These are phyloP conservation scores for Eutrema salsugineum DNA, from an alignment of 441 rosid species.

Conservation along the genomic window DNA sequence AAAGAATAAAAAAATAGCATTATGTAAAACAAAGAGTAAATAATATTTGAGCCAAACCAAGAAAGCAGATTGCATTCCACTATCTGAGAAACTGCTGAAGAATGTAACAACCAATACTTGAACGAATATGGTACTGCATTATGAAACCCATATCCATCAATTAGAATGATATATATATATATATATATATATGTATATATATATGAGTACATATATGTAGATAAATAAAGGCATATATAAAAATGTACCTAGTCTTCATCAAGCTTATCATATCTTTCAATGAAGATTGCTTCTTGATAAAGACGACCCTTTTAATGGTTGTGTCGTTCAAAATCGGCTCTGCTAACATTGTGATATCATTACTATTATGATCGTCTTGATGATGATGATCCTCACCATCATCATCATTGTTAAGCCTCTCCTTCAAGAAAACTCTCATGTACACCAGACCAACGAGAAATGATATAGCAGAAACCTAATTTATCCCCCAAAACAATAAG, in stretches of 20 bases:
- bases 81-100: constrained; percentile 65
- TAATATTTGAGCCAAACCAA: constrained; percentile 38
- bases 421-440: constrained; percentile 80
- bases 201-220: too few relatives aligned
- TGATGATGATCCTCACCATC: background rate
- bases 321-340: constrained; percentile 51
- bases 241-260: constrained; percentile 54
- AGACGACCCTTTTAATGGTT: constrained; percentile 15
- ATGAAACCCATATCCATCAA: background rate
- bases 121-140: constrained; percentile 60
- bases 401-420: constrained; percentile 30
- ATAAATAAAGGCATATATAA: background rate
- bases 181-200: background rate
- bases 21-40: background rate
- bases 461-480: constrained; percentile 57
- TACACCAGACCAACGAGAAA: constrained; percentile 56
- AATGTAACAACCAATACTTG: constrained; percentile 75
- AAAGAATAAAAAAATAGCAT: too few relatives aligned
- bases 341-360: constrained; percentile 13
- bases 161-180: background rate
- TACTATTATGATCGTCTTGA: background rate
- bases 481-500: too few relatives aligned
- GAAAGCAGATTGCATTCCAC: constrained; percentile 58
- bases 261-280: constrained; percentile 44
- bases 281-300: constrained; percentile 29